phyloP scores from a whole-genome alignment of 306 rosid species.

The Pyrus communis region DNA sequence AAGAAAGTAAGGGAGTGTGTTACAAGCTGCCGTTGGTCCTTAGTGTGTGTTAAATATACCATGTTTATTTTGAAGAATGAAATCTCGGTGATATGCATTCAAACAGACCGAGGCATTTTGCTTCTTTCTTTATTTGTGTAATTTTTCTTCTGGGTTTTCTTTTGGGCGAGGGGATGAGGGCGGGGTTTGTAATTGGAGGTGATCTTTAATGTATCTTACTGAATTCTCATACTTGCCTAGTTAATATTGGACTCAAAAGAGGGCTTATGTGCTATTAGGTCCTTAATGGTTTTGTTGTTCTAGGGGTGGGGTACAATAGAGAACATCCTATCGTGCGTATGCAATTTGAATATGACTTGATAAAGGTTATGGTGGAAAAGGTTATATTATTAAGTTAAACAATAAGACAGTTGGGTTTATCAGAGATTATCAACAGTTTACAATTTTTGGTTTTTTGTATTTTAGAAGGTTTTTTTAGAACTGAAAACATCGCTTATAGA shows the following conservation, averaged over 20 bases:
- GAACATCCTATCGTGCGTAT: not conserved
- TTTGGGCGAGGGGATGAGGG: not conserved
- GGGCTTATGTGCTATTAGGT: not conserved
- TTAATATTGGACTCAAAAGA: not conserved
- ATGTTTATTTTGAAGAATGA: not conserved
- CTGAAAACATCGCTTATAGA: not conserved
- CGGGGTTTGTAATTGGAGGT: not conserved
- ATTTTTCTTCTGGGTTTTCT: not conserved
- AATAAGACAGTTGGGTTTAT: not conserved
- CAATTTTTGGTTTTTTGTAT: not conserved
- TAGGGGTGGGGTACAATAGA: not conserved
- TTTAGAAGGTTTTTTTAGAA: not conserved
- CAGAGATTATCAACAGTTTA: not conserved
- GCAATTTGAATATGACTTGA: not conserved
- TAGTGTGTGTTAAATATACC: not conserved
- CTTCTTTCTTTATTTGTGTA: not conserved
- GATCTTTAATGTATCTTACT: not conserved
- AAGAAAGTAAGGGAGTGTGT: not conserved
- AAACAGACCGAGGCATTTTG: not conserved
- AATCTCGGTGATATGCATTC: not conserved
- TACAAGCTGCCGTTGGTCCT: not conserved
- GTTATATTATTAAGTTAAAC: not conserved
- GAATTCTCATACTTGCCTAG: not conserved
- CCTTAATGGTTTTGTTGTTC: not conserved
- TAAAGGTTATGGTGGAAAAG: not conserved